A percentile compares a stretch with the other conserved stretches of the same genome.
These are phyloP conservation scores for Verticillium klebahnii DNA, from an alignment of 2,329 filamentous ascomycete genomes.

Conservation along the genomic window DNA sequence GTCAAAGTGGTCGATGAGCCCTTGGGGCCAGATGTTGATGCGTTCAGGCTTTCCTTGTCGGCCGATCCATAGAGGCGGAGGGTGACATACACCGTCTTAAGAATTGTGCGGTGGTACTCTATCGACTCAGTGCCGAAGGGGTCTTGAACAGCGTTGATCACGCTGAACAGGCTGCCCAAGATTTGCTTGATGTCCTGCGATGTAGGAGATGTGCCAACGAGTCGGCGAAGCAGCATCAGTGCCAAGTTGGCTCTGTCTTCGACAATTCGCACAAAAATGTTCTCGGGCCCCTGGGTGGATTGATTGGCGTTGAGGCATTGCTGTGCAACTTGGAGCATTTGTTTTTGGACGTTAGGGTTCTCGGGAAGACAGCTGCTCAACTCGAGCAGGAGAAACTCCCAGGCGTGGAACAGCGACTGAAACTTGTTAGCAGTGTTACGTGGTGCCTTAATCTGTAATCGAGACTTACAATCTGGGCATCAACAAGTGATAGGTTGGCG, in stretches of 20 bases:
- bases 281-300: conserved; percentile 65
- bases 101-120: conserved; percentile 74
- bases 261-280: conserved; percentile 75
- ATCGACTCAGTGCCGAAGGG: conserved; percentile 48
- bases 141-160: conserved; percentile 49
- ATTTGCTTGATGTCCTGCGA: conserved; percentile 48
- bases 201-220: conserved; percentile 56
- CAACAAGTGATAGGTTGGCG: conserved; percentile 83
- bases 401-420: conserved; percentile 77
- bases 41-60: conserved; percentile 19
- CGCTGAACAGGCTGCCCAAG: conserved; percentile 44
- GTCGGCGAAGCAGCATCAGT: conserved; percentile 74
- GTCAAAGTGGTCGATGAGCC: conserved; percentile 39
- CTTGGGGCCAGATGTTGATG: conserved; percentile 18
- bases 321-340: conserved; percentile 69
- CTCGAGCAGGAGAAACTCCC: conserved; percentile 84
- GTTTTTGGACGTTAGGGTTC: conserved; percentile 53
- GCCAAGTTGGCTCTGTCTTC: conserved; percentile 75
- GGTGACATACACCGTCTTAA: conserved; percentile 81
- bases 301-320: conserved; percentile 78
- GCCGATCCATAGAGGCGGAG: conserved; percentile 58
- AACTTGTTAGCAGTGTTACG: conserved; percentile 17
- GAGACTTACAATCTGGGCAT: conserved; percentile 74
- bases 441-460: not conserved
- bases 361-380: conserved; percentile 62